Conservation (phyloP, 495 filamentous ascomycete genomes). For the Eremomyces bilateralis region DNA sequence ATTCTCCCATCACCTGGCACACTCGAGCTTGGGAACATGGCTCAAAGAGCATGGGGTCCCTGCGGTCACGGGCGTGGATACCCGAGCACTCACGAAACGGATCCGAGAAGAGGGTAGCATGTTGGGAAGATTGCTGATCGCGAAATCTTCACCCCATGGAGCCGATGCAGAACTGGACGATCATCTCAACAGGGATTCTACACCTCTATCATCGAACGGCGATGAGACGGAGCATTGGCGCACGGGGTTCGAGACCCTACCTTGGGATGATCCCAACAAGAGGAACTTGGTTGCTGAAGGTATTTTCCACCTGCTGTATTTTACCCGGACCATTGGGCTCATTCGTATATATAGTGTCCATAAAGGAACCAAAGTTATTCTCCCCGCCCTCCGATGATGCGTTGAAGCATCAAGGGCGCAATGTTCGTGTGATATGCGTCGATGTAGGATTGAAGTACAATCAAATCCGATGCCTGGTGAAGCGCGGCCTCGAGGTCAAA, state of each 20-base stretch:
- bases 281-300: constrained; percentile 87
- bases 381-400: constrained; percentile 41
- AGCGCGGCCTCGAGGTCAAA: constrained; percentile 79
- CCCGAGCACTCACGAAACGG: constrained; percentile 75
- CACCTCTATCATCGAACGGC: constrained; percentile 14
- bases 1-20: constrained; percentile 80
- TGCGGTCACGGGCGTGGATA: constrained; percentile 94
- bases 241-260: constrained; percentile 46
- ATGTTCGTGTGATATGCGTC: constrained; percentile 68
- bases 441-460: constrained; percentile 97
- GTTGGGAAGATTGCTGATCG: constrained; percentile 71
- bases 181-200: constrained; percentile 8
- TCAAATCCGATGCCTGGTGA: constrained; percentile 79
- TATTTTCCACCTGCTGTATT: constrained; percentile 26
- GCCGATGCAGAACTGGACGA: not conserved
- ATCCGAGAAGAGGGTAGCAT: constrained; percentile 89
- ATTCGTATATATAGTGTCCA: constrained; percentile 53
- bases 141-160: constrained; percentile 26
- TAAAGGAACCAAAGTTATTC: constrained; percentile 60
- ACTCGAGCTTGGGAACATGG: constrained; percentile 79
- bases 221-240: constrained; percentile 32
- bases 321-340: constrained; percentile 7
- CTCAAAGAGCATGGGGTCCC: constrained; percentile 87
- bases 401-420: constrained; percentile 64
- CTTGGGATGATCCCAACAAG: constrained; percentile 80